Percentiles rank a stretch among this genome's conserved stretches.
Evolutionary conservation across 1,139 yeast genomes (phyloP).

Genomic region (Lodderomyces margitis): DNA sequence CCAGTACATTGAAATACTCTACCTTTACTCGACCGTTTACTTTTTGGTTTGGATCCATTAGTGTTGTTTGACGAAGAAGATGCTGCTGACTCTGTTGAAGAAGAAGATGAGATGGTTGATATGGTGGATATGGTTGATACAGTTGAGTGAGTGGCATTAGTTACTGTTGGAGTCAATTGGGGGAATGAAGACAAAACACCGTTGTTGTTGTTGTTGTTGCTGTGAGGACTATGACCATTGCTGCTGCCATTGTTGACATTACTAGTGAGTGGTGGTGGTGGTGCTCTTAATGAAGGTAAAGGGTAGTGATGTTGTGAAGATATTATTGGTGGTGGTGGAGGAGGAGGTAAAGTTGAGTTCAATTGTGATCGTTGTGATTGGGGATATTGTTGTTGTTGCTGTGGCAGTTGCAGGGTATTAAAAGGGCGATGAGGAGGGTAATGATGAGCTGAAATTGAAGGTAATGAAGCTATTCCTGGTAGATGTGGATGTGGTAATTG

Average conservation of each 20-base stretch:
- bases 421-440: not conserved
- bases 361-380: constrained; percentile 2
- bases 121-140: constrained; percentile 9
- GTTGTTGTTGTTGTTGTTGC: not conserved
- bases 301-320: constrained; percentile 9
- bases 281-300: constrained; percentile 12
- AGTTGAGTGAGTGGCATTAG: constrained; percentile 12
- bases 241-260: not conserved
- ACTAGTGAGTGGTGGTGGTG: constrained; percentile 9
- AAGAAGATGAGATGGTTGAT: constrained; percentile 8
- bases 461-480: constrained; percentile 4
- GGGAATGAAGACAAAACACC: constrained; percentile 7
- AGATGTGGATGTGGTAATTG: constrained; percentile 5
- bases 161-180: constrained; percentile 11
- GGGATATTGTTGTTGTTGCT: constrained; percentile 2
- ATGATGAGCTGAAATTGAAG: constrained; percentile 4
- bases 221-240: not conserved
- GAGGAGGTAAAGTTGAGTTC: constrained; percentile 1
- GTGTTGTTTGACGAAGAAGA: constrained; percentile 10
- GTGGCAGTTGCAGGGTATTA: constrained; percentile 1
- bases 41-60: constrained; percentile 14
- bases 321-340: constrained; percentile 6
- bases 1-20: constrained; percentile 83
- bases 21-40: constrained; percentile 50
- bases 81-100: constrained; percentile 7